Percentiles rank a stretch among this genome's conserved stretches.
These are phyloP conservation scores for Boletus sp. DNA, from an alignment of 768 basidiomycete species.

Conservation along the genomic window DNA sequence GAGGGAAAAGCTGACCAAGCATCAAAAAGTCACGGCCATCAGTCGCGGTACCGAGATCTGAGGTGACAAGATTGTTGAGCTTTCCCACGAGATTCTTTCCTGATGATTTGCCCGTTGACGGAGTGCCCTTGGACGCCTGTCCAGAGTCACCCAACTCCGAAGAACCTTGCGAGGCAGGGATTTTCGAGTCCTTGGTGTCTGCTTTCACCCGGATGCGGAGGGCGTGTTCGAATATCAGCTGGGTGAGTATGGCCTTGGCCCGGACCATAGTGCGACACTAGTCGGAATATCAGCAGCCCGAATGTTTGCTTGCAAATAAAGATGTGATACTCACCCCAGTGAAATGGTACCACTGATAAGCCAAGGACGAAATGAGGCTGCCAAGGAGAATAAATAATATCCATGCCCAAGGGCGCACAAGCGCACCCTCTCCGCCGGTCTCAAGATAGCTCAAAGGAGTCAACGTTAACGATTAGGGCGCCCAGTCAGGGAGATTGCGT, in stretches of 20 bases:
- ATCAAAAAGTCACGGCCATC: slow-evolving; percentile 3
- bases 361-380: neutral
- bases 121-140: neutral
- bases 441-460: neutral
- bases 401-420: slow-evolving; percentile 3
- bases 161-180: neutral
- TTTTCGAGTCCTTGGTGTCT: neutral
- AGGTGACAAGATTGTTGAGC: slow-evolving; percentile 4
- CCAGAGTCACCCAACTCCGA: neutral
- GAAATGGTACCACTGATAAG: slow-evolving; percentile 1
- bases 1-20: neutral
- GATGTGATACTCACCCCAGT: neutral
- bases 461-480: neutral
- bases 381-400: neutral
- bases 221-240: slow-evolving; percentile 3
- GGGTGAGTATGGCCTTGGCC: neutral
- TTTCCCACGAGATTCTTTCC: neutral
- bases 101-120: neutral
- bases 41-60: neutral
- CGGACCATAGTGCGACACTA: slow-evolving; percentile 3
- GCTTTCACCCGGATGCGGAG: slow-evolving; percentile 1
- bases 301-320: neutral
- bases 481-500: neutral
- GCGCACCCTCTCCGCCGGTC: neutral
- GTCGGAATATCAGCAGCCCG: neutral